Base-by-base conservation (phyloP, 2,329 filamentous ascomycete genomes). In the Pestalotiopsis sp. region DNA sequence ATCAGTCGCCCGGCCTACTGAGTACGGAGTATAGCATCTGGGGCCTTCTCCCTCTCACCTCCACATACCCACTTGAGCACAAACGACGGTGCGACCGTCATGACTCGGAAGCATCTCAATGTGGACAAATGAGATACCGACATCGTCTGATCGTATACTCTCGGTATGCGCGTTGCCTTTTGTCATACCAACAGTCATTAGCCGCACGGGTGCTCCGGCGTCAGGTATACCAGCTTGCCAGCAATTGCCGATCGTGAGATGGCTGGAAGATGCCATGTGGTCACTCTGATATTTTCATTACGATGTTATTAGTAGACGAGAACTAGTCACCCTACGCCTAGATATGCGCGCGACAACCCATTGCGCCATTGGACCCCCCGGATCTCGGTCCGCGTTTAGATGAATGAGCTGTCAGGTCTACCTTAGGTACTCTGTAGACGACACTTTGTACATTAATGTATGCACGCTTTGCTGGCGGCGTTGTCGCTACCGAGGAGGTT, bases 121-220 rank as follows among this genome's bases (percentile, higher is more conserved):
- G 45, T 20, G 45, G 45, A 20, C 45, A 20, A 23, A 11, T n/a
- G 45, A 36, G 27, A 62, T 36, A 36, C 27, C 9, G 25, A 13
- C 57, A 59, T 59, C 20, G 20, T 23, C 20, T 23, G 20, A 23
- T 23, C 27, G 57, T 59, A 59, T 59, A 59, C 57, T 59, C 23
- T 27, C n/a, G 23, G 27, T 59, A 59, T n/a, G 27, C 23, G 17
- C 23, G 36, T 62, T 62, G 27, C n/a, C 31, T 20, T 36, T 31
- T 62, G 59, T 62, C 27, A 62, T 62, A 36, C n/a, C 25, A 36
- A n/a, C 59, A 62, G 59, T 62, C 59, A 62, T 62, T 62, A 62
- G 59, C 31, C 38, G 31, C 25, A 59, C 57, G 23, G 57, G 57
- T 59, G 17, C 23, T 36, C 23, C 57, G 27, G 23, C 23, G 31